Percentiles rank a stretch among this genome's conserved stretches.
These are phyloP conservation scores for Cucumis hystrix DNA, from an alignment of 306 rosid genomes.

Conservation along the genomic window DNA sequence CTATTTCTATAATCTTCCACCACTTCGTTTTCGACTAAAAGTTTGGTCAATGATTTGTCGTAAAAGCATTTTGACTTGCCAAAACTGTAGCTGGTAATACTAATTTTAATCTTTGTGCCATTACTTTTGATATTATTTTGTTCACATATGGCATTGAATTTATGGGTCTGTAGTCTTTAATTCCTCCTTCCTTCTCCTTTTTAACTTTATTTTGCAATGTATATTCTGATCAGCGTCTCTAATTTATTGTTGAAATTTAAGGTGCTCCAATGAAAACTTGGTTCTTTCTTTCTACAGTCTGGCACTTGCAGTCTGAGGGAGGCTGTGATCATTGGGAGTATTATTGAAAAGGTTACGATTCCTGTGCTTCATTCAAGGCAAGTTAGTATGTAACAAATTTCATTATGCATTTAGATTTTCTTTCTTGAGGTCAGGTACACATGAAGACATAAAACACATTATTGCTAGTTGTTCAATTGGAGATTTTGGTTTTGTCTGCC, in stretches of 20 bases:
- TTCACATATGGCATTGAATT: not conserved
- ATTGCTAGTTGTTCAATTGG: slow-evolving; percentile 5
- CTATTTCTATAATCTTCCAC: not conserved
- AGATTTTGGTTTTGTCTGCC: slow-evolving; percentile 12
- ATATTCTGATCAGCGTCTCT: not conserved
- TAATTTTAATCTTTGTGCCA: not conserved
- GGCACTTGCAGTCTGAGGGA: slow-evolving; percentile 75
- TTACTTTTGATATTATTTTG: not conserved
- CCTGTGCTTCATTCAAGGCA: slow-evolving; percentile 96
- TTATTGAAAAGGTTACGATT: slow-evolving; percentile 69
- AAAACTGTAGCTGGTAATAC: not conserved
- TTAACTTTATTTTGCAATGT: not conserved
- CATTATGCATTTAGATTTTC: not conserved
- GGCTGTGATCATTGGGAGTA: slow-evolving; percentile 88
- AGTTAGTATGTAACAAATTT: not conserved
- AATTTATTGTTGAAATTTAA: not conserved
- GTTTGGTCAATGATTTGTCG: not conserved
- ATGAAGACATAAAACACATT: not conserved
- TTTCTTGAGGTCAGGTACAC: not conserved
- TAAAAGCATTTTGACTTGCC: not conserved
- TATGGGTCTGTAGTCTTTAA: not conserved
- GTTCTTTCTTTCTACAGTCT: slow-evolving; percentile 37
- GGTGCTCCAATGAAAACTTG: not conserved
- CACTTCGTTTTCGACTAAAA: not conserved
- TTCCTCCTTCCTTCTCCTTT: not conserved